These are phyloP conservation scores for Fraxinus pennsylvanica DNA, from an alignment of 257 asterid species.

Conservation along the genomic window DNA sequence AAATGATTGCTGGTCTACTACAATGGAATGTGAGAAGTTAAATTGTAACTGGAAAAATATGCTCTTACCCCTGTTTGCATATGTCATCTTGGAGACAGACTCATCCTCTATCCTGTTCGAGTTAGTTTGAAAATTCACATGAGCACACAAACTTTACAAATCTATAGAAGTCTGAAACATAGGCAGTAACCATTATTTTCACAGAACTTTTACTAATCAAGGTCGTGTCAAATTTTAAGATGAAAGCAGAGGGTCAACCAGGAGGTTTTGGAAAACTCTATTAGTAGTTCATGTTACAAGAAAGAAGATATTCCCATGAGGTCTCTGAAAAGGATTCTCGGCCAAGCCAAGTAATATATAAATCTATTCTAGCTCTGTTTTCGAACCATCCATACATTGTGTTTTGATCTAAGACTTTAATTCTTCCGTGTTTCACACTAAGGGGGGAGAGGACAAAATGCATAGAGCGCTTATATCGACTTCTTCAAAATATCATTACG, in stretches of 20 bases:
- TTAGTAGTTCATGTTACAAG: no score
- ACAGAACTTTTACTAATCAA: neutral
- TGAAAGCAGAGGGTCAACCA: no score
- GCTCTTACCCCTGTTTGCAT: constrained; percentile 35
- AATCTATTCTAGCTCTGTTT: no score
- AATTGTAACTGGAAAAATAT: neutral
- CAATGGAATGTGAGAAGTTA: neutral
- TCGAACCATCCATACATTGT: no score
- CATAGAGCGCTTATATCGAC: neutral
- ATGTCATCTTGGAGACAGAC: constrained; percentile 28
- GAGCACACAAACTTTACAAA: neutral
- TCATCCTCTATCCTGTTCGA: constrained; percentile 38
- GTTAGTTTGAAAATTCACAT: constrained; percentile 10
- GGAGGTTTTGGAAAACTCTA: no score
- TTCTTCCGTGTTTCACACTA: neutral
- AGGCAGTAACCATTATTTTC: neutral
- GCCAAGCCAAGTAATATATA: no score
- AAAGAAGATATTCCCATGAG: no score
- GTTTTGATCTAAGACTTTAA: no score
- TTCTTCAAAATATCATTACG: neutral
- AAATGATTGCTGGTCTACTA: neutral
- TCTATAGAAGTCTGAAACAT: neutral
- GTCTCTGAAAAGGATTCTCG: no score
- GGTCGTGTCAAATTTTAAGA: no score
- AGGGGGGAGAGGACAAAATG: neutral